A percentile compares a stretch with the other conserved stretches of the same genome.
These are phyloP conservation scores for Salix arbutifolia DNA, from an alignment of 345 rosid genomes.

Conservation along the genomic window DNA sequence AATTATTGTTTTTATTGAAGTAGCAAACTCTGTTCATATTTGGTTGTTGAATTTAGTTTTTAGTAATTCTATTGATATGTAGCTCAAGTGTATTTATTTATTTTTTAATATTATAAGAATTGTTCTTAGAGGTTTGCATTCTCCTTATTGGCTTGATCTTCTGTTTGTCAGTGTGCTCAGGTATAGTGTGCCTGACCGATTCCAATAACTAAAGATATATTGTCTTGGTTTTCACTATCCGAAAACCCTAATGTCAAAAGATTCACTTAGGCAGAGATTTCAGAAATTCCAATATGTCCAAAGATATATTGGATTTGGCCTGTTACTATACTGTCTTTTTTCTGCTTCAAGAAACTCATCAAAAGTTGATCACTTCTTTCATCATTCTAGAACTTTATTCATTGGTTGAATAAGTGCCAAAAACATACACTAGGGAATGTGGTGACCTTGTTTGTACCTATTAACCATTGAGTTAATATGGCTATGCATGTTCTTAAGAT, in stretches of 20 bases:
- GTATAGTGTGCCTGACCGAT: neutral
- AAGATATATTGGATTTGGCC: neutral
- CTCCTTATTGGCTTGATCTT: neutral
- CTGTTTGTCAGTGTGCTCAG: neutral
- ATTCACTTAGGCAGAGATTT: neutral
- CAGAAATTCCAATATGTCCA: neutral
- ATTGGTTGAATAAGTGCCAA: neutral
- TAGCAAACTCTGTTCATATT: neutral
- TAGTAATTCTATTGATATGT: neutral
- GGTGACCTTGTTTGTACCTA: neutral
- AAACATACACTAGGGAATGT: neutral
- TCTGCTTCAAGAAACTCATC: neutral
- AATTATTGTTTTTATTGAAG: neutral
- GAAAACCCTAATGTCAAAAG: neutral
- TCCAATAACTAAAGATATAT: neutral
- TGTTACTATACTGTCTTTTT: neutral
- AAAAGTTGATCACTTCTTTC: neutral
- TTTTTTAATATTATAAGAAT: neutral
- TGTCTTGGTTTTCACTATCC: neutral
- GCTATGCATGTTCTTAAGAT: neutral
- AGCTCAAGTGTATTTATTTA: neutral
- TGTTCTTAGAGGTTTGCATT: neutral
- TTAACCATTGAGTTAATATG: neutral
- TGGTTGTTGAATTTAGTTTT: neutral
- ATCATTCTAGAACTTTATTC: neutral